Percentiles rank a stretch among this genome's conserved stretches.
phyloP scores from a whole-genome alignment of 257 asterid genomes.

The Fraxinus americana region DNA sequence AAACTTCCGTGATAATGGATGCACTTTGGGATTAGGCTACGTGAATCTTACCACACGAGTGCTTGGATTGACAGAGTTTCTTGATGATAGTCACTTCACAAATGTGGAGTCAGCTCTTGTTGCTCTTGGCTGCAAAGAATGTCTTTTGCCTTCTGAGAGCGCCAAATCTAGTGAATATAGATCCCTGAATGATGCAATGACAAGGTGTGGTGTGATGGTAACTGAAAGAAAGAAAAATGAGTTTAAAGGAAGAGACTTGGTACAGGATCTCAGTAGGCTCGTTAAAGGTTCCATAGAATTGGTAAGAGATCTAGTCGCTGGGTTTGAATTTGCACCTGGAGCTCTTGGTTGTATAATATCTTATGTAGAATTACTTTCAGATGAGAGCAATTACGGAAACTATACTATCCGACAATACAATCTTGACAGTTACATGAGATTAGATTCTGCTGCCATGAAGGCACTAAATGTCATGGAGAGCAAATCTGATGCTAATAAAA shows the following conservation, averaged over 20 bases:
- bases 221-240: slow-evolving; percentile 85
- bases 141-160: slow-evolving; percentile 72
- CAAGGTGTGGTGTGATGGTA: slow-evolving; percentile 90
- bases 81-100: slow-evolving; percentile 91
- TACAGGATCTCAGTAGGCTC: slow-evolving; percentile 87
- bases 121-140: slow-evolving; percentile 97
- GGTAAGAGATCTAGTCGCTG: slow-evolving; percentile 74
- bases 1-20: slow-evolving; percentile 70
- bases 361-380: slow-evolving; percentile 83
- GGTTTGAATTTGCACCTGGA: slow-evolving; percentile 77
- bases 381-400: slow-evolving; percentile 87
- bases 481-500: slow-evolving; percentile 94
- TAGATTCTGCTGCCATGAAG: slow-evolving; percentile 99
- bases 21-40: slow-evolving; percentile 79
- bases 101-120: slow-evolving; percentile 89
- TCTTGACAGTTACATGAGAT: slow-evolving; percentile 90
- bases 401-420: slow-evolving; percentile 62
- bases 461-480: slow-evolving; percentile 98
- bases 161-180: slow-evolving; percentile 67
- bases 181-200: slow-evolving; percentile 70
- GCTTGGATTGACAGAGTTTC: slow-evolving; percentile 91
- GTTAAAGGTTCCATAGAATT: slow-evolving; percentile 87
- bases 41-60: slow-evolving; percentile 75
- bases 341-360: slow-evolving; percentile 78
- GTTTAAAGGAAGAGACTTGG: slow-evolving; percentile 84